Evolutionary conservation across 164 flowering plant genomes (phyloP).

Genomic region (Echeveria elegans): DNA sequence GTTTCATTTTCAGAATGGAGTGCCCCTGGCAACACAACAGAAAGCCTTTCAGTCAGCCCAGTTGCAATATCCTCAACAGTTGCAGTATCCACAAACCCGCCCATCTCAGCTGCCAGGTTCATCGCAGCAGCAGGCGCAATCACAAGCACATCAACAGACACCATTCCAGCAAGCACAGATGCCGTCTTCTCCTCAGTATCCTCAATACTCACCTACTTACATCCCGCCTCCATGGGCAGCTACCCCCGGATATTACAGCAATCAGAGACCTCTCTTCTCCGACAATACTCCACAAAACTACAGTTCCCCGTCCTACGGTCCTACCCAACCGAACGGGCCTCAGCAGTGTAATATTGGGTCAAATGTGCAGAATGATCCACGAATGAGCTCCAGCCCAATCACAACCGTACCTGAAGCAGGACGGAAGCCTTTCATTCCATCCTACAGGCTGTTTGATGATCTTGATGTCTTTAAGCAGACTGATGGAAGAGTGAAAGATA

Average conservation of each 20-base stretch:
- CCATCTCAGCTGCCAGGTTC: not conserved
- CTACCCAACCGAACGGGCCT: slow-evolving; percentile 21
- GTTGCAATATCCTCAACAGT: not conserved
- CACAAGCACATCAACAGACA: slow-evolving; percentile 1
- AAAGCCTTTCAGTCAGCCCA: not conserved
- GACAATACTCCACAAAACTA: not conserved
- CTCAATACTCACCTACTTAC: not conserved
- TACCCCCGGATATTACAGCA: not conserved
- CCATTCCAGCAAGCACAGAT: slow-evolving; percentile 9
- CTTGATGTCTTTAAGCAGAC: slow-evolving; percentile 57
- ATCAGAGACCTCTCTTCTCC: not conserved
- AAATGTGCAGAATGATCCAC: slow-evolving; percentile 19
- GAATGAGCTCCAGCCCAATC: slow-evolving; percentile 15
- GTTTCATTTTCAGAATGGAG: not conserved
- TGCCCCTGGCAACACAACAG: not conserved
- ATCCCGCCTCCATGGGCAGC: not conserved
- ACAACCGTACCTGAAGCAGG: slow-evolving; percentile 25
- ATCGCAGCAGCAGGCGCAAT: not conserved
- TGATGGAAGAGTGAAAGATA: slow-evolving; percentile 34
- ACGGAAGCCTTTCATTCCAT: slow-evolving; percentile 64
- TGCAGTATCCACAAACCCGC: not conserved
- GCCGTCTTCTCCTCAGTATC: slow-evolving; percentile 14
- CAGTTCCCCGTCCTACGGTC: not conserved
- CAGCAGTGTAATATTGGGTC: slow-evolving; percentile 27
- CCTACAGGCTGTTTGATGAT: slow-evolving; percentile 87